A percentile compares a stretch with the other conserved stretches of the same genome.
Conservation (phyloP, 225 moss, liverwort and hornwort species). For the Neckera pumila region DNA sequence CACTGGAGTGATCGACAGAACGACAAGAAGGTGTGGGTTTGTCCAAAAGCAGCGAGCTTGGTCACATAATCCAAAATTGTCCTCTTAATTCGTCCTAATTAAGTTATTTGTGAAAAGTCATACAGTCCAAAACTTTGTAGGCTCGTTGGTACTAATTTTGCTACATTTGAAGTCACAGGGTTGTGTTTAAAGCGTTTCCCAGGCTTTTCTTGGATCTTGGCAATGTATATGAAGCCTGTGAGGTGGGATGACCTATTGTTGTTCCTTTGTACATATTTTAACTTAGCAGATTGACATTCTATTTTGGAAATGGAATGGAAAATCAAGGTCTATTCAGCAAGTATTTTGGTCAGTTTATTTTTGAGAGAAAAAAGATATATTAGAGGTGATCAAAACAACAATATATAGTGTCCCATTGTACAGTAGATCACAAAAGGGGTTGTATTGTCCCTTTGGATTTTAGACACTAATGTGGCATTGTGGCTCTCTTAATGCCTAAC, state of each 20-base stretch:
- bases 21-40: not conserved
- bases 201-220: not conserved
- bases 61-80: not conserved
- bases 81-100: too few relatives aligned
- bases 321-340: not conserved
- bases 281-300: not conserved
- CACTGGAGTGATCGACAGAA: too few relatives aligned
- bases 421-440: too few relatives aligned
- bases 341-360: not conserved
- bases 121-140: not conserved
- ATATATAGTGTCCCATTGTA: too few relatives aligned
- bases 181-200: not conserved
- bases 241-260: not conserved
- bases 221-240: not conserved
- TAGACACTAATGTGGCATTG: too few relatives aligned
- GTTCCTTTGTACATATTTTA: not conserved
- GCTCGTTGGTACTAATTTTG: not conserved
- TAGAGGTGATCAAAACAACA: not conserved
- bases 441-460: too few relatives aligned
- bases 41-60: not conserved
- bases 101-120: not conserved
- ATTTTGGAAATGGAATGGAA: not conserved
- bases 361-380: too few relatives aligned
- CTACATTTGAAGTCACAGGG: too few relatives aligned
- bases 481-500: not conserved